Evolutionary conservation across 257 asterid genomes (phyloP), one percentile per base, ranked within the genome.

Genomic region (Salvia splendens): DNA sequence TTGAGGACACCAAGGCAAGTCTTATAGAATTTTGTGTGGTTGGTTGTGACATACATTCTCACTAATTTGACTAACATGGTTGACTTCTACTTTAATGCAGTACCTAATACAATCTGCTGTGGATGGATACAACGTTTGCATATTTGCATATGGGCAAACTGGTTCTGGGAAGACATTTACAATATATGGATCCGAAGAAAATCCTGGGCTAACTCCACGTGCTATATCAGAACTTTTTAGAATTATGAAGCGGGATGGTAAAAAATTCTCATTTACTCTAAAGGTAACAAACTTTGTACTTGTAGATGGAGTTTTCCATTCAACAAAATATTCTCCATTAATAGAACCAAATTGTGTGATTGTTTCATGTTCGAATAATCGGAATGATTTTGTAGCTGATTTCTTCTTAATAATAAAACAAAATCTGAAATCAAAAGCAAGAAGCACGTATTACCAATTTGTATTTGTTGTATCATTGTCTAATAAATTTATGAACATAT

Each of bases 151-250:
- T 42, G 99, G 99, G 2, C 99, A 94, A 86, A 94, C 99, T 71
- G 99, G 99, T 57, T 94, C 99, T 5, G 99, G 99, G 73, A 94
- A 94, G 79, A 94, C 99, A 61, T 86, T 88, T 62, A 94, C 99
- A 6, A 91, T 94, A 61, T 94, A 88, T 75, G 99, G 99, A 68
- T 81, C 98, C 15, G 96, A 88, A 57, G 69, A 68, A 65, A 83
- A 87, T 75, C 93, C 96, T 11, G 99, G 99, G 66, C 89, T 94
- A 57, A 94, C 99, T 64, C 98, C 96, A 58, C 91, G 98, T 16
- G 96, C 99, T 66, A 91, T 66, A 68, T 78, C 81, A 20, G 98
- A 94, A 73, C 96, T 94, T 57, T 94, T 94, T 63, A 83, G 84
- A 80, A 83, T 91, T 75, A 75, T 87, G 61, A 94, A 86, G 70